Base-by-base conservation (phyloP, 2,329 filamentous ascomycete species). In the Curvularia eragrostidis region DNA sequence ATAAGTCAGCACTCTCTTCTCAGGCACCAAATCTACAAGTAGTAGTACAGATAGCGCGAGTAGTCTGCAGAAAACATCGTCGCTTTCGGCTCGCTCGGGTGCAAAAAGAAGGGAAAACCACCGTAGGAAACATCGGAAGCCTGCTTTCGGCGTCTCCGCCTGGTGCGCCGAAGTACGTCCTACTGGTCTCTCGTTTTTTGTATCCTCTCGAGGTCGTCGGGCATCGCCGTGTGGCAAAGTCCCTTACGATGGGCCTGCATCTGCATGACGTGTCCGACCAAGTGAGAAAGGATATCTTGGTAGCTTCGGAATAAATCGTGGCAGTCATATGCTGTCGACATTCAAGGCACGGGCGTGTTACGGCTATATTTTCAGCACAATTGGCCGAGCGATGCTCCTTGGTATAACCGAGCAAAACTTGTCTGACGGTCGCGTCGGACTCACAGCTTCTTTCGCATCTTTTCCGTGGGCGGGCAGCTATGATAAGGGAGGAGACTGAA, bases 1-100 rank as follows among this genome's bases (percentile, higher is more conserved):
- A 28, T 8, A 6, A 41, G 38, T 50, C 34, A 38, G 48, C 34
- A 39, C 36, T 42, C 36, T 50, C 15, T 50, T 42, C 36, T 36
- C 28, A 21, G 36, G 13, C n/a, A 19, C 26, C 32, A 24, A n/a
- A 21, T 15, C 13, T 19, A 32, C 9, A 32, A 32, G 30, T 32
- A 32, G 30, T 32, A 23, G 18, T 1, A 7, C 43, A 21, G 8
- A 19, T 13, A 10, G 10, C 24, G 24, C 24, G 42, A 18, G 24
- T 44, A 44, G n/a, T n/a, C 18, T 2, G 21, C 18, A n/a, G 9
- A 19, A 28, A 32, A 32, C 26, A 21, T 30, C 24, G 18, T 12
- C 43, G 4, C n/a, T 15, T 46, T n/a, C 21, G 21, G 23, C 9
- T 19, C 21, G 12, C 12, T 3, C 23, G 15, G 23, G 9, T 19